These are phyloP conservation scores for Botrytis elliptica DNA, from an alignment of 2,329 filamentous ascomycete genomes.

Conservation along the genomic window DNA sequence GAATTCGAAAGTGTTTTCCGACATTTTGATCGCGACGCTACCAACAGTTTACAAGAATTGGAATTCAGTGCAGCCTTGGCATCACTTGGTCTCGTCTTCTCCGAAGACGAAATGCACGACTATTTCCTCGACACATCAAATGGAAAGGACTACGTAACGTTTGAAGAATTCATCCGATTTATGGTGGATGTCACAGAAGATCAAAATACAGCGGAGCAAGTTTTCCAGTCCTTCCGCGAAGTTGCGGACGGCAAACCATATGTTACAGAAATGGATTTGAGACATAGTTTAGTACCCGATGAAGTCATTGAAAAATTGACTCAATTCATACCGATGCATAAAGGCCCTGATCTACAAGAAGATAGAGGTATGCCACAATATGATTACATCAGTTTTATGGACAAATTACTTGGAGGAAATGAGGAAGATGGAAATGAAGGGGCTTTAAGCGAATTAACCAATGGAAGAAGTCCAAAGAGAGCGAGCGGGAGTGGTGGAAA, in stretches of 20 bases:
- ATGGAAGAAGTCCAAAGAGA: slow-evolving; percentile 32
- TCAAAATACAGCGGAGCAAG: slow-evolving; percentile 97
- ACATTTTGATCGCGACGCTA: slow-evolving; percentile 92
- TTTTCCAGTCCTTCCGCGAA: slow-evolving; percentile 96
- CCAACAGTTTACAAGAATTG: slow-evolving; percentile 85
- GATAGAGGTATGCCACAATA: slow-evolving; percentile 85
- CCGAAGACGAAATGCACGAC: slow-evolving; percentile 96
- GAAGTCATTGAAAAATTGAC: slow-evolving; percentile 94
- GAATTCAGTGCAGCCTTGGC: slow-evolving; percentile 95
- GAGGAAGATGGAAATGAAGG: slow-evolving; percentile 31
- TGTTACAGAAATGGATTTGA: slow-evolving; percentile 94
- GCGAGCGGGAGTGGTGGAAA: slow-evolving; percentile 18
- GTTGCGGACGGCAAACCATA: slow-evolving; percentile 98
- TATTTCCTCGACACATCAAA: slow-evolving; percentile 87
- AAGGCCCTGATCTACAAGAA: slow-evolving; percentile 79
- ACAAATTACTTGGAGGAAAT: slow-evolving; percentile 63
- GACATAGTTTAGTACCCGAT: slow-evolving; percentile 92
- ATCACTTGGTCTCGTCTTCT: slow-evolving; percentile 92
- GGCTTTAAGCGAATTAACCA: slow-evolving; percentile 32
- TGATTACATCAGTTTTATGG: slow-evolving; percentile 98
- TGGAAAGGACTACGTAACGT: slow-evolving; percentile 78
- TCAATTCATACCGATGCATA: slow-evolving; percentile 80
- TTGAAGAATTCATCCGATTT: slow-evolving; percentile 98
- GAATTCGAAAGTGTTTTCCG: slow-evolving; percentile 98
- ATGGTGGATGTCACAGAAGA: slow-evolving; percentile 99